Conservation (phyloP, 148 eudicot genomes). For the Linanthus parryae region DNA sequence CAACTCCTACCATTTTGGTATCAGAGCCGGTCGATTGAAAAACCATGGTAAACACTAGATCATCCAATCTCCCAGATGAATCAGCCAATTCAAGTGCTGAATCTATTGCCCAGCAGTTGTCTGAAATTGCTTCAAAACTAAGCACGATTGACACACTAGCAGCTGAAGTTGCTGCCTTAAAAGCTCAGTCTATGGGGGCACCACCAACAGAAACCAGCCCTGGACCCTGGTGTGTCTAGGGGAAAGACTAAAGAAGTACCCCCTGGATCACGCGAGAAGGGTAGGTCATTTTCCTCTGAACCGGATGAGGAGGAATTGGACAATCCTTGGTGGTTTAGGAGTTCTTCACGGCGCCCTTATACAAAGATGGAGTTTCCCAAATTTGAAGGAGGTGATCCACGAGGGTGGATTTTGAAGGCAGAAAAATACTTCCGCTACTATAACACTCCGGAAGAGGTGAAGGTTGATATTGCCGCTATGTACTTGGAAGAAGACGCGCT, state of each 20-base stretch:
- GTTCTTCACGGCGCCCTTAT: neutral
- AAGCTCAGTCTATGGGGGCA: too few species aligned
- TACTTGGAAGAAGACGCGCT: neutral
- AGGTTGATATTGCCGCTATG: neutral
- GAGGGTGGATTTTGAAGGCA: neutral
- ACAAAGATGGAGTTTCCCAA: neutral
- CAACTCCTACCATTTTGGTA: too few species aligned
- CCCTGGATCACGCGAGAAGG: neutral
- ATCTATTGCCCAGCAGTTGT: too few species aligned
- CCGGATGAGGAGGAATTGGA: neutral
- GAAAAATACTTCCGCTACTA: conserved; percentile 1
- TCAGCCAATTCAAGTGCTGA: too few species aligned
- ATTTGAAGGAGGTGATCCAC: conserved; percentile 1
- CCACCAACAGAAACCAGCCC: too few species aligned
- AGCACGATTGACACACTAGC: too few species aligned
- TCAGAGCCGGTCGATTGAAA: too few species aligned
- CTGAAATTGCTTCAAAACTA: too few species aligned
- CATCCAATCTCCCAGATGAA: too few species aligned
- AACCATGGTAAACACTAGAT: too few species aligned
- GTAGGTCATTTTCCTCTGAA: neutral
- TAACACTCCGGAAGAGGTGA: neutral
- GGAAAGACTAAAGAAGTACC: neutral
- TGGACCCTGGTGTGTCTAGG: too few species aligned
- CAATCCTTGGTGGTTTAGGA: neutral
- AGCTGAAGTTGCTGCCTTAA: too few species aligned